These are phyloP conservation scores for Neofusicoccum cordaticola DNA, from an alignment of 2,329 filamentous ascomycete species.

Conservation along the genomic window DNA sequence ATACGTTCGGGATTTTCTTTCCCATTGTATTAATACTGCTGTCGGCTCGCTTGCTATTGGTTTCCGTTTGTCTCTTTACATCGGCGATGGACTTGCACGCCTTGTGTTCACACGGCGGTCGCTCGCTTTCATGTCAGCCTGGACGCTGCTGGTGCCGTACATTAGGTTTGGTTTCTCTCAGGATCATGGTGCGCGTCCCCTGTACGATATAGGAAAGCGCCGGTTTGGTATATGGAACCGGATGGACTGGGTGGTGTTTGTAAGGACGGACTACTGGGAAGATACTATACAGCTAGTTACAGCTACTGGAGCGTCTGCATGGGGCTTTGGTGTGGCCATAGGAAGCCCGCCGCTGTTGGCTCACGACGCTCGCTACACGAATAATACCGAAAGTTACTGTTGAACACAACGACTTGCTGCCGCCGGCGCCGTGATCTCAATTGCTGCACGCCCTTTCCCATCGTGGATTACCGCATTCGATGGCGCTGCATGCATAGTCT, in stretches of 20 bases:
- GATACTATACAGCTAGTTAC: conserved; percentile 12
- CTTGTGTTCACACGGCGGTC: conserved; percentile 2
- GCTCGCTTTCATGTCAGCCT: conserved; percentile 18
- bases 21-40: conserved; percentile 15
- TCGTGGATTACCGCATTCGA: neutral
- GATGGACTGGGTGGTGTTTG: conserved; percentile 1
- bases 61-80: conserved; percentile 6
- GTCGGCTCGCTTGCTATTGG: neutral
- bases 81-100: conserved; percentile 15
- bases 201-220: conserved; percentile 15
- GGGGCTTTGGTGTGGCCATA: conserved; percentile 6
- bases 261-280: conserved; percentile 9
- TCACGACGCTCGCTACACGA: conserved; percentile 13
- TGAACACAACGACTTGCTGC: neutral
- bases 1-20: neutral
- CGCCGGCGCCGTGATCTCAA: too few species aligned
- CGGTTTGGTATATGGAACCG: conserved; percentile 9
- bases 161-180: conserved; percentile 9
- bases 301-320: conserved; percentile 8
- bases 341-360: conserved; percentile 10
- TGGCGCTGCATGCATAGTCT: neutral
- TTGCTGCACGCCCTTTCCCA: neutral
- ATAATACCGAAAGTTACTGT: conserved; percentile 10
- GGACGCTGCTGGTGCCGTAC: conserved; percentile 15
- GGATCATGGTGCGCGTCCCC: conserved; percentile 8